Evolutionary conservation across 129 eudicot genomes (phyloP).

Genomic region (Glebionis coronaria): DNA sequence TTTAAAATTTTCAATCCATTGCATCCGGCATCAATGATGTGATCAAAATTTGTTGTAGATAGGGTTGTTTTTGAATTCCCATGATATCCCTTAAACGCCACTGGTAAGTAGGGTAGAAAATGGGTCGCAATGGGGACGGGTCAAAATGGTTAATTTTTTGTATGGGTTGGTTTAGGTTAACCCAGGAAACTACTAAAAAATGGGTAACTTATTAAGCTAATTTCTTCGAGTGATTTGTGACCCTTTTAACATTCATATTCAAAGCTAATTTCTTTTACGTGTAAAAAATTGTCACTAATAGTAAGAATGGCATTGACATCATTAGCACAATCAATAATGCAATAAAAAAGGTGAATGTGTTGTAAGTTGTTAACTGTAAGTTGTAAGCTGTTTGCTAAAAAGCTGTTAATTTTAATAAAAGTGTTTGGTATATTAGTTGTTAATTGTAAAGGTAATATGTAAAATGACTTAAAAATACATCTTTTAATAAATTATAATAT

Average conservation of each 20-base stretch:
- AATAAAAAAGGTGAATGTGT: conserved; percentile 56
- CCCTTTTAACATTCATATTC: background rate
- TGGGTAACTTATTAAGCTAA: background rate
- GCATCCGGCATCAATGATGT: no score
- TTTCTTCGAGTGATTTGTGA: background rate
- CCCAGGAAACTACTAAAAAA: no score
- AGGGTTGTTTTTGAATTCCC: conserved; percentile 77
- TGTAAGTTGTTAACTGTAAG: no score
- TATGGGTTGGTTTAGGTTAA: background rate
- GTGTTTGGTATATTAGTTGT: no score
- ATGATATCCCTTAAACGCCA: conserved; percentile 66
- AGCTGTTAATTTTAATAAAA: no score
- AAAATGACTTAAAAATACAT: no score
- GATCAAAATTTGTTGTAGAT: conserved; percentile 56
- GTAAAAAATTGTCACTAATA: background rate
- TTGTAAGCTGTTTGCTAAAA: no score
- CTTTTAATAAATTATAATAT: no score
- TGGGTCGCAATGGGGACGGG: background rate
- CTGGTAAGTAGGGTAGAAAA: conserved; percentile 38
- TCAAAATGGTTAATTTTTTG: background rate
- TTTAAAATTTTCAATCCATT: no score
- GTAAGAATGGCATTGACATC: conserved; percentile 55
- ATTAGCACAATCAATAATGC: conserved; percentile 40
- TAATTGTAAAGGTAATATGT: no score
- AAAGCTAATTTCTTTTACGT: background rate